Percentiles rank a stretch among this genome's conserved stretches.
Conservation (phyloP, 345 rosid species). For the Murraya paniculata region DNA sequence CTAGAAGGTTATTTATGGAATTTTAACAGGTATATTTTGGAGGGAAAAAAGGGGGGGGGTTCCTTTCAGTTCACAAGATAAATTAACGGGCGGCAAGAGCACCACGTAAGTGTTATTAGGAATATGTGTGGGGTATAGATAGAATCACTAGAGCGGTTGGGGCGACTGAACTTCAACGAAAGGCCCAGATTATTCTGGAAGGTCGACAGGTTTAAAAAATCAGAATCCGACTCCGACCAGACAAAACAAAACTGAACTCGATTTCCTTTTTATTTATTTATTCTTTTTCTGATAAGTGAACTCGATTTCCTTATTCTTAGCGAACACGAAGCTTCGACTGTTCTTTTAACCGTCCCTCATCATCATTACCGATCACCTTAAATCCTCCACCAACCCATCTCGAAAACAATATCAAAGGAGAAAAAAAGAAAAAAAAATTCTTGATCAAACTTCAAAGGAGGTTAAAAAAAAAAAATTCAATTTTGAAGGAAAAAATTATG, state of each 20-base stretch:
- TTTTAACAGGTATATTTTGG: too few relatives aligned
- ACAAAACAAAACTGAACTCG: neutral
- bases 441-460: neutral
- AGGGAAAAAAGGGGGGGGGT: too few relatives aligned
- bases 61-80: too few relatives aligned
- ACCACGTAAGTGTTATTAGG: too few relatives aligned
- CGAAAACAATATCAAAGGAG: neutral
- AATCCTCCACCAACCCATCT: neutral
- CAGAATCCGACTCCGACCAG: neutral
- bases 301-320: neutral
- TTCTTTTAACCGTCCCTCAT: neutral
- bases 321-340: slow-evolving; percentile 1
- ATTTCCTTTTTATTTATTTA: too few relatives aligned
- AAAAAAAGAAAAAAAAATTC: too few relatives aligned
- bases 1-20: too few relatives aligned
- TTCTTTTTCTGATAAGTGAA: neutral
- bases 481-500: slow-evolving; percentile 34
- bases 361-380: neutral
- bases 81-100: too few relatives aligned
- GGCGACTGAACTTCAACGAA: neutral
- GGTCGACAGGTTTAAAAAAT: neutral
- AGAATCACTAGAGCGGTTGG: neutral
- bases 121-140: neutral
- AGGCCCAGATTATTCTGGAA: slow-evolving; percentile 40
- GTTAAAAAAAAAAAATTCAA: neutral